phyloP scores from a whole-genome alignment of 164 flowering plant genomes.

The Annona squamosa region DNA sequence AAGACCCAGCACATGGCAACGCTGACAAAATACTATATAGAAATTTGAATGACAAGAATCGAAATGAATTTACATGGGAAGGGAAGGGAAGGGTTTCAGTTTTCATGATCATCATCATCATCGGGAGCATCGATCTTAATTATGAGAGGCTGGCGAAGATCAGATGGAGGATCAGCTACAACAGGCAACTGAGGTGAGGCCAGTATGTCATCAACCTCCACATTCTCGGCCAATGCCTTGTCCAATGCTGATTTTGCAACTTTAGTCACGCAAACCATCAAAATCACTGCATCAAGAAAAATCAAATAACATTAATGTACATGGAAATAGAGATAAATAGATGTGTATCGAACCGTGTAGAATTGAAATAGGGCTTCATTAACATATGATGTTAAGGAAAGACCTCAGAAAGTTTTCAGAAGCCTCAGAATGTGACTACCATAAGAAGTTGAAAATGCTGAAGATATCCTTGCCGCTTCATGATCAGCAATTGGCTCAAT shows the following conservation, averaged over 20 bases:
- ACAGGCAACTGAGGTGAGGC: slow-evolving; percentile 41
- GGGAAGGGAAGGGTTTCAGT: slow-evolving; percentile 15
- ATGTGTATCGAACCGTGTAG: no score
- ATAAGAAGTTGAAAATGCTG: no score
- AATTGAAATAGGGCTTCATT: no score
- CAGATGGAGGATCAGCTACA: slow-evolving; percentile 30
- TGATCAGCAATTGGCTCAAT: no score
- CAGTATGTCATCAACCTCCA: slow-evolving; percentile 34
- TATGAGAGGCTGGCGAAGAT: slow-evolving; percentile 71
- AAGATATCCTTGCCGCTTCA: no score
- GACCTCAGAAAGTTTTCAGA: no score
- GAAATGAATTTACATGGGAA: slow-evolving; percentile 35
- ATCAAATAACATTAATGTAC: no score
- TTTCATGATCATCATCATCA: slow-evolving; percentile 38
- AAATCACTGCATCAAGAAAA: slow-evolving; percentile 36
- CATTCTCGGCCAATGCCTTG: slow-evolving; percentile 80
- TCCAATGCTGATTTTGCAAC: slow-evolving; percentile 79
- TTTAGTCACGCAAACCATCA: slow-evolving; percentile 59
- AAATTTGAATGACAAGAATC: background rate
- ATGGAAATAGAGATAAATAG: no score
- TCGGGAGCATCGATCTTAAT: slow-evolving; percentile 49
- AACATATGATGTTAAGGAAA: no score
- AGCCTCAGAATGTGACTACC: no score
- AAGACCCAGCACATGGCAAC: background rate
- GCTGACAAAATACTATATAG: background rate